phyloP scores from a whole-genome alignment of 2,329 filamentous ascomycete species.

The Diaporthe helianthi region DNA sequence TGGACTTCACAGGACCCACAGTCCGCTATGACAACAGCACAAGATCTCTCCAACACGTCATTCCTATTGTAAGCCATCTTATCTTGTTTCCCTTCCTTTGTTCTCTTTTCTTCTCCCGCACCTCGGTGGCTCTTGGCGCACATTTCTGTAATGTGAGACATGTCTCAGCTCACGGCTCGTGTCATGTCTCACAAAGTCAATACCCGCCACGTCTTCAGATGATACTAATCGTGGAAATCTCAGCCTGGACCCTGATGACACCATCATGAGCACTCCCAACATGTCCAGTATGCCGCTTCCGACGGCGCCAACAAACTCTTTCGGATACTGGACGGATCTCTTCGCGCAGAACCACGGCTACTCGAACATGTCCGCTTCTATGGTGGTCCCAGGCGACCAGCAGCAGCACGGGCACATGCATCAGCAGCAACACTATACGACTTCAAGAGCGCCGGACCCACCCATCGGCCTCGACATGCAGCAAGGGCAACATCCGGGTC shows the following conservation, averaged over 20 bases:
- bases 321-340: constrained; percentile 35
- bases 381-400: constrained; percentile 31
- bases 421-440: constrained; percentile 34
- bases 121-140: not conserved
- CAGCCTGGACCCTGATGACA: constrained; percentile 35
- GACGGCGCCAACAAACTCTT: constrained; percentile 33
- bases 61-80: constrained; percentile 33
- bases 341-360: constrained; percentile 30
- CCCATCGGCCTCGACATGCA: constrained; percentile 34
- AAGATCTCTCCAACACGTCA: constrained; percentile 35
- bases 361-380: constrained; percentile 28
- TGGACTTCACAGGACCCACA: constrained; percentile 34
- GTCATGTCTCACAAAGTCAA: constrained; percentile 25
- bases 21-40: constrained; percentile 31
- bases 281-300: constrained; percentile 32
- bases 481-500: constrained; percentile 15
- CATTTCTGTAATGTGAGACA: constrained; percentile 19
- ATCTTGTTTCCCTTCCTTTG: not conserved
- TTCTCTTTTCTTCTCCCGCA: not conserved
- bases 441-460: constrained; percentile 32
- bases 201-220: not conserved
- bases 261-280: constrained; percentile 34
- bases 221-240: constrained; percentile 23
- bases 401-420: constrained; percentile 30
- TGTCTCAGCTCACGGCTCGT: constrained; percentile 27